Evolutionary conservation across 176 grass and related monocot species (phyloP), one percentile per base, ranked within the genome.

Genomic region (Aegilops speltoides): DNA sequence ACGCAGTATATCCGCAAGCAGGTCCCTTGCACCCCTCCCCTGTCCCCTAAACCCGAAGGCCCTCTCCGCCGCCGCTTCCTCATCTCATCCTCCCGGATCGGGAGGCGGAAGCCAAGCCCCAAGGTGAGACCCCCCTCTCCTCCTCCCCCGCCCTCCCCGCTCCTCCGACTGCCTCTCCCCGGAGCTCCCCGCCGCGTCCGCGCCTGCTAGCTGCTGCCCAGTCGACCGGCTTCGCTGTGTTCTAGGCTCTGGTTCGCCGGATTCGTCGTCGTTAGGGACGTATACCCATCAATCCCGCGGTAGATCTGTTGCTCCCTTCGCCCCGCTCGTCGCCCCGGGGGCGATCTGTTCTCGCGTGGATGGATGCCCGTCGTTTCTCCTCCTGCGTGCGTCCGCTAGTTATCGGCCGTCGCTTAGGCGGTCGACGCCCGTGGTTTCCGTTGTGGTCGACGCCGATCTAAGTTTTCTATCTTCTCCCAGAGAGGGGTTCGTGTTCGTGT

Each of bases 391-490:
- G 16, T 6, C 2, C 16, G 0, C 29, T 14, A 52, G 48, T 16
- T 52, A 17, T 4, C 48, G 15, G 48, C 6, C 5, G 48, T 52
- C 15, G 48, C 48, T 17, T 52, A 52, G 48, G 48, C 17, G 40
- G 23, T 28, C 1, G 41, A 1, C 25, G 48, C 48, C 48, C 48
- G 48, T 52, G 48, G 48, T 52, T 52, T 52, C 48, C 48, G 5
- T 0, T 54, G 50, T 54, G 50, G 50, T 54, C 50, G 16, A 8
- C 17, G 52, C 2, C 52, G 52, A 20, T 1, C 52, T 52, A 6
- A 0, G 6, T 56, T 56, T 56, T 8, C 2, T 56, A 0, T 19
- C 0, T 6, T 17, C 4, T 17, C 0, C 48, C 45, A 0, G 45
- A 15, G 45, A 48, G 45, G 0, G 2, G 48, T 52, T 17, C 5